Conservation (phyloP, 108 stramenopile species). For the Cyclotella atomus region DNA sequence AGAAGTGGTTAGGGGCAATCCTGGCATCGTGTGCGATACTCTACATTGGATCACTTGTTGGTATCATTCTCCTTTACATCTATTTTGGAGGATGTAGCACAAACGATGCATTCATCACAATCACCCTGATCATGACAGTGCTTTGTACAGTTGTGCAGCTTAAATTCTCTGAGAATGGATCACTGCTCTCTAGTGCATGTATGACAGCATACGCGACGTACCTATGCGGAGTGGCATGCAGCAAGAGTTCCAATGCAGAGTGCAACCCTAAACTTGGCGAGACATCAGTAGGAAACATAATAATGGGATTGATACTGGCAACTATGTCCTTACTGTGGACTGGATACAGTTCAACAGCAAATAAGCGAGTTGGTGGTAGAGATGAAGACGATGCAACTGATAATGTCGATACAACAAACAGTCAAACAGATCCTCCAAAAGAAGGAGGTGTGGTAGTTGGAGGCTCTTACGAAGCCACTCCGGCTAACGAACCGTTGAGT, state of each 20-base stretch:
- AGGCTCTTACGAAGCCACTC: slow-evolving; percentile 39
- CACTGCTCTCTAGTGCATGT: slow-evolving; percentile 78
- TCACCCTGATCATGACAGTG: slow-evolving; percentile 76
- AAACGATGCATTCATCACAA: slow-evolving; percentile 83
- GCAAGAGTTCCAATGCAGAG: slow-evolving; percentile 70
- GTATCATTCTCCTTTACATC: slow-evolving; percentile 75
- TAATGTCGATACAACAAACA: neutral
- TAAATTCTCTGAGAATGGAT: slow-evolving; percentile 72
- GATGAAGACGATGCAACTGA: slow-evolving; percentile 28
- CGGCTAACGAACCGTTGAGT: no score
- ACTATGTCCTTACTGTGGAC: slow-evolving; percentile 84
- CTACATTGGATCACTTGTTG: slow-evolving; percentile 67
- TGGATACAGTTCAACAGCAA: slow-evolving; percentile 74
- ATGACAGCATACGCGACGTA: slow-evolving; percentile 88
- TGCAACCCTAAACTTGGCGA: slow-evolving; percentile 89
- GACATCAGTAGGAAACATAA: slow-evolving; percentile 66
- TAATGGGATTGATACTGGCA: slow-evolving; percentile 80
- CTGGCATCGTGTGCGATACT: slow-evolving; percentile 69
- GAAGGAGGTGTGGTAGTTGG: slow-evolving; percentile 48
- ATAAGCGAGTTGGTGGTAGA: slow-evolving; percentile 33
- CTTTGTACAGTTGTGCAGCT: slow-evolving; percentile 68
- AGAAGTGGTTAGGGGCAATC: slow-evolving; percentile 85
- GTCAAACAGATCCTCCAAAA: slow-evolving; percentile 34
- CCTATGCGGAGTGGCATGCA: slow-evolving; percentile 75
- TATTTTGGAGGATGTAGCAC: slow-evolving; percentile 80